Percentiles rank a stretch among this genome's conserved stretches.
Conservation (phyloP, 495 filamentous ascomycete species). For the Hypoxylon intermedium region DNA sequence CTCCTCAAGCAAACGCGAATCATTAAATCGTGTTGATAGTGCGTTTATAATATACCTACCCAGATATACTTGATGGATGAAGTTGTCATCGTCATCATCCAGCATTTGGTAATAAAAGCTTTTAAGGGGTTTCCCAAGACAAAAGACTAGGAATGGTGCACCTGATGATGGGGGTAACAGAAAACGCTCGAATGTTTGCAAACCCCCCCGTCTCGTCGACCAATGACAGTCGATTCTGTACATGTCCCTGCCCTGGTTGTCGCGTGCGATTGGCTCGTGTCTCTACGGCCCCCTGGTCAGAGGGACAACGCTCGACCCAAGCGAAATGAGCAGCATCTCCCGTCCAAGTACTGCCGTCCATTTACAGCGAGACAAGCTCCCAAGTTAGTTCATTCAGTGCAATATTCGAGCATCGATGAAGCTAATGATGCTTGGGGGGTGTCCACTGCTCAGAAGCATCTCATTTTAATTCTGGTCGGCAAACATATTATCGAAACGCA, state of each 20-base stretch:
- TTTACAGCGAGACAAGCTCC: constrained; percentile 36
- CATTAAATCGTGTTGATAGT: too few relatives aligned
- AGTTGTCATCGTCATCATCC: neutral
- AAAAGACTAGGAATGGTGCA: constrained; percentile 19
- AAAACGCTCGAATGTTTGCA: constrained; percentile 32
- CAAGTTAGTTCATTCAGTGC: constrained; percentile 32
- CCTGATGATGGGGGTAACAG: constrained; percentile 14
- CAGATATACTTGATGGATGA: neutral
- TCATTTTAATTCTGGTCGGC: constrained; percentile 39
- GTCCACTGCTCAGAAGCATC: constrained; percentile 31
- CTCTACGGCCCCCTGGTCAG: constrained; percentile 26
- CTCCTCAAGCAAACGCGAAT: too few relatives aligned
- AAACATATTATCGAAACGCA: constrained; percentile 40
- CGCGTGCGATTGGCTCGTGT: constrained; percentile 23
- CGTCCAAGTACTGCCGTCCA: constrained; percentile 21
- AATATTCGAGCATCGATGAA: constrained; percentile 23
- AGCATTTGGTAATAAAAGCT: neutral
- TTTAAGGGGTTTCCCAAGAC: constrained; percentile 5
- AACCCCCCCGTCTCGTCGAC: constrained; percentile 30
- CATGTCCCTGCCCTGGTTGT: constrained; percentile 19
- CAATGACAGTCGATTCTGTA: constrained; percentile 19
- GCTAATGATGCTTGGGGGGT: constrained; percentile 37
- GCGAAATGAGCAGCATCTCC: constrained; percentile 39
- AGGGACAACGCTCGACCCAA: constrained; percentile 38
- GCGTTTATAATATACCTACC: too few relatives aligned